Conservation (phyloP, 2,329 filamentous ascomycete species). For the Aureobasidium sp. region DNA sequence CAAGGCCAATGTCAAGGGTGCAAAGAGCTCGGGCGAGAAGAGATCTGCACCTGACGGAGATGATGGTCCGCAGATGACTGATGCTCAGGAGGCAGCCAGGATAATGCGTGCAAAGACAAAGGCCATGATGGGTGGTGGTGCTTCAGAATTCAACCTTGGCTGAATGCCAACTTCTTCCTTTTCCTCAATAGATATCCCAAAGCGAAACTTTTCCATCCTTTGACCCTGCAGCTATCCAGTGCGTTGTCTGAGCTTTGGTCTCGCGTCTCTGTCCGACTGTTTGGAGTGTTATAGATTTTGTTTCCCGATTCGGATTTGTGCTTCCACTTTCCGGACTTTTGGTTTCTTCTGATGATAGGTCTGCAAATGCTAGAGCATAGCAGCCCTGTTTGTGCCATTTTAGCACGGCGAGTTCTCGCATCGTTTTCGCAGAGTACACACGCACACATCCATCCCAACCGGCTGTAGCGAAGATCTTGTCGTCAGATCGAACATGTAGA, state of each 20-base stretch:
- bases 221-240: constrained; percentile 84
- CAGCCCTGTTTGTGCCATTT: constrained; percentile 92
- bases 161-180: constrained; percentile 22
- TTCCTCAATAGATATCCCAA: constrained; percentile 73
- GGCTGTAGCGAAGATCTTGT: constrained; percentile 76
- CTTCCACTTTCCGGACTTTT: neutral
- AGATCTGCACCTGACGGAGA: constrained; percentile 22
- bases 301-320: neutral
- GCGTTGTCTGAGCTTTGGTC: constrained; percentile 58
- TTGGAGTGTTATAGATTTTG: neutral
- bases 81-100: constrained; percentile 41
- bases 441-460: constrained; percentile 83
- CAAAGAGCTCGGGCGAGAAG: constrained; percentile 28
- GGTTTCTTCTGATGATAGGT: constrained; percentile 23
- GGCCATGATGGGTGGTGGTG: constrained; percentile 39
- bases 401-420: constrained; percentile 83
- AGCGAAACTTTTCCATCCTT: constrained; percentile 94
- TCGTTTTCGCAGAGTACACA: constrained; percentile 70
- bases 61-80: constrained; percentile 24
- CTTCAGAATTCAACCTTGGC: constrained; percentile 53
- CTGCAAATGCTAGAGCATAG: constrained; percentile 69
- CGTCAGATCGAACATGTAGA: constrained; percentile 69
- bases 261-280: constrained; percentile 49
- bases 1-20: constrained; percentile 25
- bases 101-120: constrained; percentile 50